These are phyloP conservation scores for Metarhizium brunneum DNA, from an alignment of 2,329 filamentous ascomycete genomes.

Conservation along the genomic window DNA sequence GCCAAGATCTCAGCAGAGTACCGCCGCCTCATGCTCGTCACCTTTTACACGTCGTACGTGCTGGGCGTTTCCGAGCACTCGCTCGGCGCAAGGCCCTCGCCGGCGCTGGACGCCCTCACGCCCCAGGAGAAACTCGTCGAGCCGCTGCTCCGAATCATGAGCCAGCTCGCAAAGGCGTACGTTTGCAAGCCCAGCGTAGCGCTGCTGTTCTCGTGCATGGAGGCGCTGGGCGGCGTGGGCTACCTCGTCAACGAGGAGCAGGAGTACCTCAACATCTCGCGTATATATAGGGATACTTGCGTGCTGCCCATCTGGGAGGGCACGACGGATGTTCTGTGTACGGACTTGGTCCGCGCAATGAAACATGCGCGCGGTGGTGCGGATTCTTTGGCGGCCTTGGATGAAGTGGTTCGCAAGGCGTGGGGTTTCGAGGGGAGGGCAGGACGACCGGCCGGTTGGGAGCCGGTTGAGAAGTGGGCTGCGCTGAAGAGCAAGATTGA, in stretches of 20 bases:
- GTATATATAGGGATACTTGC: constrained; percentile 54
- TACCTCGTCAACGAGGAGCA: constrained; percentile 56
- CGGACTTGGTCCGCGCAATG: constrained; percentile 37
- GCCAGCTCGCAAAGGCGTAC: constrained; percentile 51
- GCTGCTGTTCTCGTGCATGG: constrained; percentile 49
- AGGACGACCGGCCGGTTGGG: constrained; percentile 16
- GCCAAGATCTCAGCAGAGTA: constrained; percentile 48
- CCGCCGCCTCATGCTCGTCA: constrained; percentile 45
- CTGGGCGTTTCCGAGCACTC: constrained; percentile 45
- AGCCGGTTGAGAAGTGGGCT: constrained; percentile 28
- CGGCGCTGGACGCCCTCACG: constrained; percentile 20
- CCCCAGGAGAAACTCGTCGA: constrained; percentile 22
- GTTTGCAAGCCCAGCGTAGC: constrained; percentile 40
- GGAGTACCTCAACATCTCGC: constrained; percentile 56
- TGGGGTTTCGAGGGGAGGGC: constrained; percentile 15
- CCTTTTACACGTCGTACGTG: constrained; percentile 42
- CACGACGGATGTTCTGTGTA: constrained; percentile 60
- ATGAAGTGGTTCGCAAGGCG: constrained; percentile 25
- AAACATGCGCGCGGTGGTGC: constrained; percentile 32
- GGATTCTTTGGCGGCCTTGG: constrained; percentile 32
- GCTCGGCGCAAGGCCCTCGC: constrained; percentile 5
- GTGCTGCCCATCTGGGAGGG: constrained; percentile 65
- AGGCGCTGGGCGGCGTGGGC: constrained; percentile 55
- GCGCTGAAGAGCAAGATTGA: constrained; percentile 28
- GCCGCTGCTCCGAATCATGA: constrained; percentile 46